Conservation (phyloP, 2,329 filamentous ascomycete genomes). For the Neophaeococcomyces mojaviensis region DNA sequence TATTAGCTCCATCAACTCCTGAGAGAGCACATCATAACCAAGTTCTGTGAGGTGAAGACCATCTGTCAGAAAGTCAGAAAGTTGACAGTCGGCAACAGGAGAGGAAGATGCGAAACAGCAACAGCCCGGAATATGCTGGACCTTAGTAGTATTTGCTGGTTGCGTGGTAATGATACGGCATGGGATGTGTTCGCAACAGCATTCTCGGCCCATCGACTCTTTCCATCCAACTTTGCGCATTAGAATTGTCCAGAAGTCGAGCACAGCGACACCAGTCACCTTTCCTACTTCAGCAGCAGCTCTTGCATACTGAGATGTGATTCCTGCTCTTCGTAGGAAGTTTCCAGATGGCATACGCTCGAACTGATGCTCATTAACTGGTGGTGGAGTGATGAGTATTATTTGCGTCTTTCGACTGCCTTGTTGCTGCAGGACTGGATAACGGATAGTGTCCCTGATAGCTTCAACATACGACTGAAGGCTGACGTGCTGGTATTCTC, state of each 20-base stretch:
- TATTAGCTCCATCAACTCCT: slow-evolving; percentile 47
- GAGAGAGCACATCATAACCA: slow-evolving; percentile 51
- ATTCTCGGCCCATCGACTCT: slow-evolving; percentile 37
- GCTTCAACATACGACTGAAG: slow-evolving; percentile 69
- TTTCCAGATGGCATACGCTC: slow-evolving; percentile 41
- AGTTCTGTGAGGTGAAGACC: slow-evolving; percentile 51
- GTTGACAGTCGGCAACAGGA: slow-evolving; percentile 9
- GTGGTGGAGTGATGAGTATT: slow-evolving; percentile 69
- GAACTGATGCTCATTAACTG: slow-evolving; percentile 67
- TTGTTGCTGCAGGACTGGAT: slow-evolving; percentile 64
- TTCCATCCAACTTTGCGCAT: slow-evolving; percentile 57
- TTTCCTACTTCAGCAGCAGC: slow-evolving; percentile 58
- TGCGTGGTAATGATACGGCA: slow-evolving; percentile 32
- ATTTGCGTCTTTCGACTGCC: slow-evolving; percentile 54
- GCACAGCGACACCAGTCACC: slow-evolving; percentile 50
- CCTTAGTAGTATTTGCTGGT: slow-evolving; percentile 51
- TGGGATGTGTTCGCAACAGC: slow-evolving; percentile 47
- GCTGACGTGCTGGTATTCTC: slow-evolving; percentile 67
- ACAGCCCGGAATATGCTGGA: slow-evolving; percentile 11
- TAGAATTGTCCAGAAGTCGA: slow-evolving; percentile 74
- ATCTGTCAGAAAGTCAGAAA: slow-evolving; percentile 24
- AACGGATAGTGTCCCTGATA: slow-evolving; percentile 61
- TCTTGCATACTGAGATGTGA: slow-evolving; percentile 56
- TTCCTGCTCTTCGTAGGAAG: slow-evolving; percentile 51
- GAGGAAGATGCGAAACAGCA: not conserved